Evolutionary conservation across 2,329 filamentous ascomycete genomes (phyloP).

Genomic region (Penicillium sp.): DNA sequence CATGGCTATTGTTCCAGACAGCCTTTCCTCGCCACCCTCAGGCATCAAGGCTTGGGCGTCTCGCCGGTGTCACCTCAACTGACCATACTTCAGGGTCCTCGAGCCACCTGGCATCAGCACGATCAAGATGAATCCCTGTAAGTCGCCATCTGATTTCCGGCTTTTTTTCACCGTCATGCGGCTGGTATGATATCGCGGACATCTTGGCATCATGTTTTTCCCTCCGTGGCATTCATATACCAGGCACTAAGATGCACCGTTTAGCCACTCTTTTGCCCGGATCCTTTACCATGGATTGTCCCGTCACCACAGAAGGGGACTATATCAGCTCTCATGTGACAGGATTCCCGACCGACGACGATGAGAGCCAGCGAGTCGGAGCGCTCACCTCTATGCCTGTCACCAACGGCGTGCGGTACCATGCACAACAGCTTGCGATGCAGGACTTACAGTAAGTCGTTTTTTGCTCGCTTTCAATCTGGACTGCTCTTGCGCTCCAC

Average conservation of each 20-base stretch:
- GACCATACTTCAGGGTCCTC: constrained; percentile 21
- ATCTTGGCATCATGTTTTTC: not conserved
- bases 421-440: constrained; percentile 48
- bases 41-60: constrained; percentile 20
- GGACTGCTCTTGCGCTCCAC: constrained; percentile 32
- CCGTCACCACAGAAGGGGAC: constrained; percentile 39
- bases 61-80: constrained; percentile 22
- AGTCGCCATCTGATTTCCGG: constrained; percentile 5
- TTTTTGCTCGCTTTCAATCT: constrained; percentile 35
- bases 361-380: constrained; percentile 50
- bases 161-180: constrained; percentile 6
- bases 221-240: not conserved
- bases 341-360: constrained; percentile 40
- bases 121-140: constrained; percentile 25
- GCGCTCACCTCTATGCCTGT: constrained; percentile 45
- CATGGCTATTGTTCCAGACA: constrained; percentile 13
- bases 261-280: constrained; percentile 33
- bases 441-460: constrained; percentile 54
- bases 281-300: constrained; percentile 37
- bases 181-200: not conserved
- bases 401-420: constrained; percentile 50
- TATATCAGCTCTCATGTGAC: constrained; percentile 36
- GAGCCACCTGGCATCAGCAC: constrained; percentile 21
- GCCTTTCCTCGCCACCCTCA: constrained; percentile 12
- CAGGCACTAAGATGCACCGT: not conserved